Evolutionary conservation across 2,329 filamentous ascomycete species (phyloP), one percentile per base, ranked within the genome.

Genomic region (Ilyonectria robusta): DNA sequence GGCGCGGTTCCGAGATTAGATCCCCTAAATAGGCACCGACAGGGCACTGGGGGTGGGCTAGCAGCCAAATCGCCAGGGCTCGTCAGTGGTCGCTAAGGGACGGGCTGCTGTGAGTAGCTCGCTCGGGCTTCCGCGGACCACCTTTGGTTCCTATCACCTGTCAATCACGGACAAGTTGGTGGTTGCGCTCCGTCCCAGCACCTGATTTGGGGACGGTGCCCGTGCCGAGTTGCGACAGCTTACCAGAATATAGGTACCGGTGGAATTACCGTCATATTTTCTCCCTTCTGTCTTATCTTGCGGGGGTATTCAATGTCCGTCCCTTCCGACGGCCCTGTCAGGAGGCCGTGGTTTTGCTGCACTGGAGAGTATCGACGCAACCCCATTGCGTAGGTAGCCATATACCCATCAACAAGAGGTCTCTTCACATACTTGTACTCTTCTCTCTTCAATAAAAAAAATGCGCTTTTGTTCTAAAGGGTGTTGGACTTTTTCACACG

Each of bases 401-500:
- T 17, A 17, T n/a, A 17, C 40, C 17, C 6, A 42, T n/a, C 40
- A n/a, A 42, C 40, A n/a, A 17, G 6, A 15, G n/a, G 40, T n/a
- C 40, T 40, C 37, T n/a, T n/a, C 40, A 42, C 15, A 42, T n/a
- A 42, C 15, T 8, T 40, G n/a, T n/a, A 19, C 40, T n/a, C 2
- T n/a, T n/a, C 37, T 42, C 58, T 62, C 62, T 47, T 6, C 62
- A 54, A 48, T 53, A 59, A 62, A 62, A 54, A 59, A 56, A 50
- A 70, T 60, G 61, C 59, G 55, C 62, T 68, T 58, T 60, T 73
- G 65, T 69, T 76, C 72, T 76, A 76, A 67, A 69, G 59, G 65
- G 67, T 65, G 62, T 64, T 72, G 65, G 58, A 72, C 72, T 73
- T 76, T 75, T 75, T 58, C 58, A 59, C 67, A 68, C 70, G 59